These are phyloP conservation scores for Thymus quinquecostatus DNA, from an alignment of 257 asterid species.

Conservation along the genomic window DNA sequence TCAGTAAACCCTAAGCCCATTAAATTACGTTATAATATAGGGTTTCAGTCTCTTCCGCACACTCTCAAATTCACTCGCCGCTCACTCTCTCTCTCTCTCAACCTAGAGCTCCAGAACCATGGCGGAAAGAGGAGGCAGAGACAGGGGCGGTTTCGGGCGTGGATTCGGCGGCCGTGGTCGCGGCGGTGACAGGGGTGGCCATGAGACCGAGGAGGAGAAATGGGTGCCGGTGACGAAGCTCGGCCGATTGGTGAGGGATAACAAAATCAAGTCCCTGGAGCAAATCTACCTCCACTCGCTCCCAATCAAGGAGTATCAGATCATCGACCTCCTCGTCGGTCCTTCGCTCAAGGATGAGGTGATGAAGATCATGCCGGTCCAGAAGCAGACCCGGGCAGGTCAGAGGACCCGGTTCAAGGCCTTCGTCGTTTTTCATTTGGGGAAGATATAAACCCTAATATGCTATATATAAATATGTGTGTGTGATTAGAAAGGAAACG, in stretches of 20 bases:
- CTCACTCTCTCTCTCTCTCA: neutral
- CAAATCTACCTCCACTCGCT: conserved; percentile 89
- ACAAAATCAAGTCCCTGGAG: conserved; percentile 64
- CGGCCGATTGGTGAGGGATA: conserved; percentile 71
- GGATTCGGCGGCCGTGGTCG: conserved; percentile 73
- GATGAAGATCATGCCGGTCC: conserved; percentile 95
- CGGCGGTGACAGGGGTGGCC: conserved; percentile 59
- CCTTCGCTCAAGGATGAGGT: conserved; percentile 83
- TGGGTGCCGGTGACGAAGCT: conserved; percentile 93
- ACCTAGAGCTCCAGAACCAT: conserved; percentile 30
- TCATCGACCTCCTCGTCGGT: conserved; percentile 65
- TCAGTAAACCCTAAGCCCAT: conserved; percentile 39
- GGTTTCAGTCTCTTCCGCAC: conserved; percentile 24
- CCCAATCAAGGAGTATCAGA: conserved; percentile 83
- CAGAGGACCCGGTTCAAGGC: conserved; percentile 94
- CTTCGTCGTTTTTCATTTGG: no score
- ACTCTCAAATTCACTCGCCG: conserved; percentile 18
- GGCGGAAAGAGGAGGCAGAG: conserved; percentile 89
- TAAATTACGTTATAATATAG: conserved; percentile 12
- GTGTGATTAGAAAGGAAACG: no score
- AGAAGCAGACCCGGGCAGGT: conserved; percentile 94
- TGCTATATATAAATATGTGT: no score
- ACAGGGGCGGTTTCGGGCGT: conserved; percentile 72
- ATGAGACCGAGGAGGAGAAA: conserved; percentile 74
- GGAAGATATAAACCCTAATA: no score